Evolutionary conservation across 176 grass and related monocot genomes (phyloP), one percentile per base, ranked within the genome.

Genomic region (Bonia amplexicaulis): DNA sequence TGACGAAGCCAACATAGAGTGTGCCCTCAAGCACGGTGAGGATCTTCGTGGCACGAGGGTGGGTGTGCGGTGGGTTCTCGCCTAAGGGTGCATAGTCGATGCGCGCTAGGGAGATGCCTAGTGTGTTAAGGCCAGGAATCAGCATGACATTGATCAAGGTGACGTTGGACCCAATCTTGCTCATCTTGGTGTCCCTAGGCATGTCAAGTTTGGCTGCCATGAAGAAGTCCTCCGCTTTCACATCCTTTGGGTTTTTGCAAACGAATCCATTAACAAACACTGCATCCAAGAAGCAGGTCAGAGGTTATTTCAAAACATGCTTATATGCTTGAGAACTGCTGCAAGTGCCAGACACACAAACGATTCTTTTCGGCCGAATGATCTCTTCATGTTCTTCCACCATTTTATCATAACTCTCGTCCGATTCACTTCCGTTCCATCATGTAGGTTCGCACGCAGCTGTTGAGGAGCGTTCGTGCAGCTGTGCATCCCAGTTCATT

Each of bases 231-330:
- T 65, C 58, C 1, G 19, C 42, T 2, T 74, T 83, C 25, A 83
- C 55, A 1, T n/a, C 69, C 25, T 23, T 83, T 2, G 55, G 10
- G 12, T 83, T 42, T 15, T 73, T 83, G 69, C 81, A 83, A 11
- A 73, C 54, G 3, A 83, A 83, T 8, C 80, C 81, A 73, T 83
- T 83, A 0, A 83, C 80, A 70, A 23, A n/a, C 12, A 82, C 67
- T 71, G 67, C 52, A 33, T 66, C n/a, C 3, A 11, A 12, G 55
- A 27, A 14, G 11, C 10, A 46, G 37, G 10, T 48, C 16, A 64
- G 7, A 69, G 27, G n/a, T 17, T 10, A 37, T 5, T 17, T 81
- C 5, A 1, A n/a, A n/a, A 17, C 51, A 53, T n/a, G 16, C 17
- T 17, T 7, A 53, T 19, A 53, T 5, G 13, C 48, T 54, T 54